These are phyloP conservation scores for Cladosporium sp. DNA, from an alignment of 2,329 filamentous ascomycete genomes.

Conservation along the genomic window DNA sequence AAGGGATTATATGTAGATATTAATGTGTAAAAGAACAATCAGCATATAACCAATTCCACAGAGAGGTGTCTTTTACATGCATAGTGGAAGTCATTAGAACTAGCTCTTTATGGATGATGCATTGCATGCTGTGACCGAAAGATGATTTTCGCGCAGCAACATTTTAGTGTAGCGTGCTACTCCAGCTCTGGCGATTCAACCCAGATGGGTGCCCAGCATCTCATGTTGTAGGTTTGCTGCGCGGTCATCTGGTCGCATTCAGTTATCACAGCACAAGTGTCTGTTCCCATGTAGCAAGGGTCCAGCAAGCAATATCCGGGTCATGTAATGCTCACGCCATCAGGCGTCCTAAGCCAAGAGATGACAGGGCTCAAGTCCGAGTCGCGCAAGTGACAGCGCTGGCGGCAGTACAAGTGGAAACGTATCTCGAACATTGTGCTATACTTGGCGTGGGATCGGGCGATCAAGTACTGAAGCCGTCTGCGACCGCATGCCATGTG, in stretches of 20 bases:
- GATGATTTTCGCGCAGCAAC: too few species aligned
- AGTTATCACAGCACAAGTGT: background rate
- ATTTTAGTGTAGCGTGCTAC: too few species aligned
- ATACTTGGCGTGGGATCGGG: background rate
- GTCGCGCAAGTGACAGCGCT: background rate
- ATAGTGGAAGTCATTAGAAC: too few species aligned
- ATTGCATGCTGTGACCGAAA: too few species aligned
- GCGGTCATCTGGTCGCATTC: too few species aligned
- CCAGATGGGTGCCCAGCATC: too few species aligned
- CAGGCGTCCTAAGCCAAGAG: background rate
- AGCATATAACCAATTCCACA: too few species aligned
- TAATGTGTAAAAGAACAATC: too few species aligned
- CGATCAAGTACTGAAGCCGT: background rate
- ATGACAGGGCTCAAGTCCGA: background rate
- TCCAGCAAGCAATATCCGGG: background rate
- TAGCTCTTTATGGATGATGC: too few species aligned
- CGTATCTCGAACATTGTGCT: background rate
- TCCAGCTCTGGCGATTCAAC: too few species aligned
- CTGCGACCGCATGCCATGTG: background rate
- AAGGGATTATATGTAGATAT: too few species aligned
- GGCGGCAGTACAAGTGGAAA: background rate
- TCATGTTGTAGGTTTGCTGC: background rate
- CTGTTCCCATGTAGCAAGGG: background rate
- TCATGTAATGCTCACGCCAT: background rate
- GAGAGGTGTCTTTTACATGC: too few species aligned